These are phyloP conservation scores for Globisporangium mamillatum DNA, from an alignment of 352 stramenopile genomes.

Conservation along the genomic window DNA sequence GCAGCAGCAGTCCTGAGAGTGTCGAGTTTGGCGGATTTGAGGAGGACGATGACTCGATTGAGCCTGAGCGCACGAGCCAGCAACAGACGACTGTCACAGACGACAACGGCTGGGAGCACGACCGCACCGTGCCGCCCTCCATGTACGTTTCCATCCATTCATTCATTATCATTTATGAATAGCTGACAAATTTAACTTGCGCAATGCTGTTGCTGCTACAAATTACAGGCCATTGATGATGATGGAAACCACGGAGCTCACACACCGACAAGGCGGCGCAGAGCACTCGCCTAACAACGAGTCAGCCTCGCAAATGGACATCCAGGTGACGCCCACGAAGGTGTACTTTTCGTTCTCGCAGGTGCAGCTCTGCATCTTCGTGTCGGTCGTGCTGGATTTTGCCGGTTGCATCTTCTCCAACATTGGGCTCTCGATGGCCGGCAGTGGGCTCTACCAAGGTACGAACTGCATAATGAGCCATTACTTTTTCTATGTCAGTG, in stretches of 20 bases:
- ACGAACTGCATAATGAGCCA: neutral
- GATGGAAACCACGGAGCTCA: slow-evolving; percentile 46
- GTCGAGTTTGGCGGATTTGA: slow-evolving; percentile 14
- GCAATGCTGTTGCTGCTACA: neutral
- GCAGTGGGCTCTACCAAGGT: slow-evolving; percentile 73
- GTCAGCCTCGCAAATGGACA: neutral
- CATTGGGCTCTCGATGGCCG: slow-evolving; percentile 75
- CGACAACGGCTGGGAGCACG: neutral
- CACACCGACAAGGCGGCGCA: slow-evolving; percentile 25
- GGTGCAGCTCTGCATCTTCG: slow-evolving; percentile 57
- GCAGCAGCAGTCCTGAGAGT: neutral
- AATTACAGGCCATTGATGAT: slow-evolving; percentile 11
- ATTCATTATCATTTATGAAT: neutral
- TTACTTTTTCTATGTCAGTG: neutral
- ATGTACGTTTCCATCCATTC: slow-evolving; percentile 1
- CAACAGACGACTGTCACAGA: neutral
- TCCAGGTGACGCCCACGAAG: slow-evolving; percentile 17
- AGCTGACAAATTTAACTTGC: neutral
- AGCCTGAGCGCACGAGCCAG: slow-evolving; percentile 19
- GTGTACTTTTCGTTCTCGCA: slow-evolving; percentile 48
- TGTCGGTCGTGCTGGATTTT: slow-evolving; percentile 80
- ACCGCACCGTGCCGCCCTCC: neutral
- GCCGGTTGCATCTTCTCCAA: slow-evolving; percentile 85
- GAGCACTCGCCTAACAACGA: slow-evolving; percentile 2
- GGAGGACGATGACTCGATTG: slow-evolving; percentile 4